Evolutionary conservation across 257 asterid genomes (phyloP).

Genomic region (Echium plantagineum): DNA sequence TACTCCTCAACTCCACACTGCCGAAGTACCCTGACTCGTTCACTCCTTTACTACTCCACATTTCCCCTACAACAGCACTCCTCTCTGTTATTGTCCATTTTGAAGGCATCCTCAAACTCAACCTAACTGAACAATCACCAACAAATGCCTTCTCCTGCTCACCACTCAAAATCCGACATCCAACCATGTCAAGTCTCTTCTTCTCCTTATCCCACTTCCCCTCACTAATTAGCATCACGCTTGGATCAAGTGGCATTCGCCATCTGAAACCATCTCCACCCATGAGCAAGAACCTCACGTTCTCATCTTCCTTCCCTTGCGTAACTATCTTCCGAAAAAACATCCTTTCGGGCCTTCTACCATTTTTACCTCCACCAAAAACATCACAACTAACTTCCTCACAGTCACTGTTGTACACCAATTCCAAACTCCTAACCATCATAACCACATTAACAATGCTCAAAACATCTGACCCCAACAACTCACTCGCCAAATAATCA

Average conservation of each 20-base stretch:
- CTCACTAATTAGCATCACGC: conserved; percentile 40
- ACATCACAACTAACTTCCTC: background rate
- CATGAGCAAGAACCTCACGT: conserved; percentile 23
- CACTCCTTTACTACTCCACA: conserved; percentile 39
- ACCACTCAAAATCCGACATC: conserved; percentile 33
- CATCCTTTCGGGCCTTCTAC: conserved; percentile 20
- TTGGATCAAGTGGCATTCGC: conserved; percentile 9
- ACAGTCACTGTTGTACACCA: conserved; percentile 33
- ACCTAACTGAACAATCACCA: conserved; percentile 42
- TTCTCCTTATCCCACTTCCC: conserved; percentile 43
- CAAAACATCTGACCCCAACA: conserved; percentile 15
- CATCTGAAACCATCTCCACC: background rate
- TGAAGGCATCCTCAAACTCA: conserved; percentile 41
- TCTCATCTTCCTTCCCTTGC: conserved; percentile 20
- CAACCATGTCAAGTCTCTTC: conserved; percentile 33
- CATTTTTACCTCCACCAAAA: background rate
- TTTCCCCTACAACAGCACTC: conserved; percentile 24
- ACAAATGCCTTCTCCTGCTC: conserved; percentile 13
- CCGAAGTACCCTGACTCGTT: conserved; percentile 31
- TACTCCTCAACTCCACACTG: conserved; percentile 17
- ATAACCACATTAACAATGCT: conserved; percentile 20
- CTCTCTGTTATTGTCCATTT: conserved; percentile 26
- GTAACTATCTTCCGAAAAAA: conserved; percentile 10
- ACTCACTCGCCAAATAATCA: conserved; percentile 10
- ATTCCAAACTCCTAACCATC: conserved; percentile 8